Base-by-base conservation (phyloP, 441 rosid genomes). In the Brassica balearica region DNA sequence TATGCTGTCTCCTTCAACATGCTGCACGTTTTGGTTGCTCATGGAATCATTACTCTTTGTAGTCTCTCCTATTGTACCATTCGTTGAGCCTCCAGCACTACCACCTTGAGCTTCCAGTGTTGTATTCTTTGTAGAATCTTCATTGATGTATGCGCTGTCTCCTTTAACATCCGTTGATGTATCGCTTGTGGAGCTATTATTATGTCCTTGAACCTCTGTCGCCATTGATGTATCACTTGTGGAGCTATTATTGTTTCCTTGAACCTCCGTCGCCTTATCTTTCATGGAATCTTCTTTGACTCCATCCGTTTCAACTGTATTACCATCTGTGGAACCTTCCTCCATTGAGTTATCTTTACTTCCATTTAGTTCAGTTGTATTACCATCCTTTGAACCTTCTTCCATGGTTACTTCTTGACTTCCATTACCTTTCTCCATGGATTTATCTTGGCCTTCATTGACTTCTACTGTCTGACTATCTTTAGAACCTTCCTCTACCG, bases 31-130 rank as follows among this genome's bases (percentile, higher is more conserved):
- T 48, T 76, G 69, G 20, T 61, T 61, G 55, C 61, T 62, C 17
- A 51, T 20, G 36, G 56, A 63, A 14, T 22, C 14, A 32, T 27
- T 12, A 3, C 2, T 71, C 27, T 77, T 61, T 17, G 48, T 58
- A 56, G 10, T 29, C 34, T 71, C 76, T 14, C 12, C 53, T 41
- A 11, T 25, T 65, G 12, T 20, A 22, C n/a, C 65, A 60, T 25
- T 29, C 11, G 7, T 38, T 63, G 58, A 64, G 8, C 51, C 80
- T 23, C 64, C 75, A 55, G 0, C 55, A 53, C 25, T 14, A 19
- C 11, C 61, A 25, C 36, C 63, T 41, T 75, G 78, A 76, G 64
- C 64, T 62, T 76, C 68, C 17, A 14, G 0, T 20, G 79, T 76
- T 11, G 19, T 23, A 36, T 69, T 63, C 7, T 69, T 51, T 14